These are phyloP conservation scores for Lachnellula hyalina DNA, from an alignment of 2,329 filamentous ascomycete species.

Conservation along the genomic window DNA sequence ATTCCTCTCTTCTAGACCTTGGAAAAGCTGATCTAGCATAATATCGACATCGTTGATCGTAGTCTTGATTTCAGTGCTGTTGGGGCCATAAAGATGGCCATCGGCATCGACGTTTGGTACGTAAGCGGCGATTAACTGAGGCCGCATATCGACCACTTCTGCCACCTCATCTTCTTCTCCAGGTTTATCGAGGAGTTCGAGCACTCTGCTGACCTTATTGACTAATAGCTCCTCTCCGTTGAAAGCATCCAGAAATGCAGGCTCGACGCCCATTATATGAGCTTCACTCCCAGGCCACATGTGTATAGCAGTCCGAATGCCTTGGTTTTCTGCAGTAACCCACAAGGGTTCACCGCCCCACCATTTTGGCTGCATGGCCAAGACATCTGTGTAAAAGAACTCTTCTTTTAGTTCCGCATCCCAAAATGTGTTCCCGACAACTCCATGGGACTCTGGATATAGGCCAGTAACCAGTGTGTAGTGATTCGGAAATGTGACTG, in stretches of 20 bases:
- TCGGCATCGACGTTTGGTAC: slow-evolving; percentile 87
- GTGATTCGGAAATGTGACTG: slow-evolving; percentile 94
- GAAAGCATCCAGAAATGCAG: slow-evolving; percentile 77
- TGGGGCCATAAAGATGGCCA: slow-evolving; percentile 85
- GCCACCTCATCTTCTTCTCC: slow-evolving; percentile 56
- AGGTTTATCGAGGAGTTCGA: slow-evolving; percentile 80
- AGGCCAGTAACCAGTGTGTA: slow-evolving; percentile 89
- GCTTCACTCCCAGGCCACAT: slow-evolving; percentile 99
- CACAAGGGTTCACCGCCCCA: slow-evolving; percentile 93
- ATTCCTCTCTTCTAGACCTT: slow-evolving; percentile 73
- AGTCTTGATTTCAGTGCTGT: slow-evolving; percentile 80
- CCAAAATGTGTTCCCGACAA: slow-evolving; percentile 95
- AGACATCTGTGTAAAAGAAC: slow-evolving; percentile 81
- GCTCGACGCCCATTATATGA: slow-evolving; percentile 68
- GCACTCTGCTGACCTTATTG: slow-evolving; percentile 71
- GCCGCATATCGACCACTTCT: slow-evolving; percentile 53
- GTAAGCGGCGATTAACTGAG: slow-evolving; percentile 90
- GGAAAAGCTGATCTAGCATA: slow-evolving; percentile 74
- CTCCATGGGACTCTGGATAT: slow-evolving; percentile 86
- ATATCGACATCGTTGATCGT: slow-evolving; percentile 76
- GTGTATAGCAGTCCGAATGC: slow-evolving; percentile 75
- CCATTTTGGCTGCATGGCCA: slow-evolving; percentile 78
- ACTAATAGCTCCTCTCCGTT: slow-evolving; percentile 70
- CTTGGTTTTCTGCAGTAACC: slow-evolving; percentile 83
- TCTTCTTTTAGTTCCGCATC: slow-evolving; percentile 70